phyloP scores from a whole-genome alignment of 306 rosid species.

The Ammopiptanthus mongolicus region DNA sequence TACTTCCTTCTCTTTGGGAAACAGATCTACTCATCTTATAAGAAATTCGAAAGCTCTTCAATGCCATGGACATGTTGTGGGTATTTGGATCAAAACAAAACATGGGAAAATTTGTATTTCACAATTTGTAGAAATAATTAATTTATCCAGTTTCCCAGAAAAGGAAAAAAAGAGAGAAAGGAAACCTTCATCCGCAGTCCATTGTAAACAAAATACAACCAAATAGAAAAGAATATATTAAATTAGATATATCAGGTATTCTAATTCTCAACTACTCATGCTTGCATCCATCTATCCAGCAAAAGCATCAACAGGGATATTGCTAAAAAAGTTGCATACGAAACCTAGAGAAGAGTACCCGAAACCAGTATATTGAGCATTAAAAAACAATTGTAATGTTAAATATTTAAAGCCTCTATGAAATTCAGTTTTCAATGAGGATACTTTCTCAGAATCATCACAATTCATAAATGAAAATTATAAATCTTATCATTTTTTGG shows the following conservation, averaged over 20 bases:
- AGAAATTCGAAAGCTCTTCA: constrained; percentile 1
- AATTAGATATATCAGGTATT: neutral
- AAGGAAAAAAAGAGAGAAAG: neutral
- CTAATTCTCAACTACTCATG: neutral
- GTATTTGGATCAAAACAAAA: constrained; percentile 10
- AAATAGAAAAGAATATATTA: neutral
- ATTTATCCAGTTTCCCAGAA: neutral
- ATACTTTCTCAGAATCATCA: neutral
- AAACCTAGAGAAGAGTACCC: neutral
- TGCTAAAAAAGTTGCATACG: neutral
- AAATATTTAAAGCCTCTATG: neutral
- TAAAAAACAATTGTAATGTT: neutral
- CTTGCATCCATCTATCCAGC: neutral
- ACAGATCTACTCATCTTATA: neutral
- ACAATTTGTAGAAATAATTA: neutral
- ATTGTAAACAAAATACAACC: neutral
- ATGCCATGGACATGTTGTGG: neutral
- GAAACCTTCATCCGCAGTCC: neutral
- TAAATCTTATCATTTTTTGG: neutral
- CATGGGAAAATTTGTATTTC: neutral
- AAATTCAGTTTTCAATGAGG: neutral
- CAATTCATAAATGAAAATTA: neutral
- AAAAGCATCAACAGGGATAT: neutral
- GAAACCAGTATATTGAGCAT: neutral
- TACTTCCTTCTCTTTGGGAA: constrained; percentile 11